Base-by-base conservation (phyloP, 805 yeast genomes). In the Ogataea ganodermae region DNA sequence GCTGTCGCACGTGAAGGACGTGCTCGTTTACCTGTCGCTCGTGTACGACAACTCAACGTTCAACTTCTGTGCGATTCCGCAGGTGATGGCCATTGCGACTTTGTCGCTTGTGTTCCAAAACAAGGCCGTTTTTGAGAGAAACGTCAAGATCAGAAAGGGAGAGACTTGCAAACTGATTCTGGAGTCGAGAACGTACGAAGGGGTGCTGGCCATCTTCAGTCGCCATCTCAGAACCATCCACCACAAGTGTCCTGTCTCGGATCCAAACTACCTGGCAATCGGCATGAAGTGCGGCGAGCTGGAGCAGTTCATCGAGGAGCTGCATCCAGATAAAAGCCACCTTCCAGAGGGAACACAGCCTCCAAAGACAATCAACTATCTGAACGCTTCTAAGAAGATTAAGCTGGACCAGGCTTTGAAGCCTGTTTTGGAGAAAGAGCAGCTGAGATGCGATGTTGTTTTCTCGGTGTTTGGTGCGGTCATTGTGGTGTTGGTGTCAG, bases 61-160 rank as follows among this genome's bases (percentile, higher is more conserved):
- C 74, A 86, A 83, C 58, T 94, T 94, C 73, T 91, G 97, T 72
- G 89, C 97, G 9, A 94, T 94, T 63, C 99, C 99, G 16, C 99
- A 94, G 71, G 97, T 92, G 16, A 94, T 94, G 99, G 97, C 98
- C 30, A 86, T 94, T 66, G 97, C 99, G 13, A 89, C 98, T 1
- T 76, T 94, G 58, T 89, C 92, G 18, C 73, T 84, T 44, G 86
- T 94, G 27, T 91, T 86, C 76, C 83, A 86, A 63, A 94, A 94
- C 70, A 84, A 85, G 3, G 61, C 71, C 3, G 86, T 92, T 2
- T 79, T 92, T 62, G 76, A 82, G 37, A 65, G 68, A 31, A 82
- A 87, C 62, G 86, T 92, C 55, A 94, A 94, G 73, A 86, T 94
- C 66, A 80, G 97, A 69, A 89, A 89, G 70, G 96, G 97, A 10